These are phyloP conservation scores for Penicillium sp. DNA, from an alignment of 2,329 filamentous ascomycete genomes.

Conservation along the genomic window DNA sequence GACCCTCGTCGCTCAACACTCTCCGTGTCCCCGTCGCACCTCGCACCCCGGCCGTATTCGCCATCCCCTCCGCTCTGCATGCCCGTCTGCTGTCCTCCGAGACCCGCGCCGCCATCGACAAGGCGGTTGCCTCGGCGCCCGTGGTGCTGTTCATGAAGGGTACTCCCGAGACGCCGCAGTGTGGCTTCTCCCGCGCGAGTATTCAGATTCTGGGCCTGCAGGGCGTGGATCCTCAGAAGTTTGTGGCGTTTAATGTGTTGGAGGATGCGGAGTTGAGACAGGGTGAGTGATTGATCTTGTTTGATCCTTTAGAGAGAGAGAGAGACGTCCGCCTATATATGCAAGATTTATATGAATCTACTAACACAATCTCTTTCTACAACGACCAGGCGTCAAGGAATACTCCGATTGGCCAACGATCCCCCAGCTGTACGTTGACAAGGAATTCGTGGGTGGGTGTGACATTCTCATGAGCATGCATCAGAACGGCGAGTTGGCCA, in stretches of 20 bases:
- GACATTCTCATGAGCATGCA: conserved; percentile 97
- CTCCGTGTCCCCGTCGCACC: conserved; percentile 5
- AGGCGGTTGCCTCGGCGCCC: conserved; percentile 77
- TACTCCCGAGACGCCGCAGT: conserved; percentile 90
- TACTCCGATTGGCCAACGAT: conserved; percentile 99
- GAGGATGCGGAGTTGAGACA: conserved; percentile 81
- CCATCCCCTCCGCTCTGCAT: conserved; percentile 35
- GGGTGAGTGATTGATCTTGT: conserved; percentile 49
- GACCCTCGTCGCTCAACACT: conserved; percentile 19
- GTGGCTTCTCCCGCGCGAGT: conserved; percentile 88
- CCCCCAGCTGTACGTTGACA: conserved; percentile 89
- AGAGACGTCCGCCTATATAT: too few species aligned
- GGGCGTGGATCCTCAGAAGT: conserved; percentile 90
- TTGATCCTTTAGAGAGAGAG: background rate
- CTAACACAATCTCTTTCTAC: too few species aligned
- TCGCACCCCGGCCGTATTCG: conserved; percentile 16
- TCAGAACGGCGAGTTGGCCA: conserved; percentile 86
- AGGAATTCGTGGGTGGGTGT: conserved; percentile 96
- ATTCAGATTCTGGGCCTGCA: conserved; percentile 94
- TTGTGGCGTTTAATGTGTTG: conserved; percentile 95
- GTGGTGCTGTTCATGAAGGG: conserved; percentile 99
- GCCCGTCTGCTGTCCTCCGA: conserved; percentile 70
- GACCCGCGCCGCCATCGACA: conserved; percentile 78
- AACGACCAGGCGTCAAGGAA: conserved; percentile 78
- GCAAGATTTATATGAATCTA: too few species aligned